Percentiles rank a stretch among this genome's conserved stretches.
These are phyloP conservation scores for Lodderomyces orthopsilosis DNA, from an alignment of 1,139 yeast genomes.

Conservation along the genomic window DNA sequence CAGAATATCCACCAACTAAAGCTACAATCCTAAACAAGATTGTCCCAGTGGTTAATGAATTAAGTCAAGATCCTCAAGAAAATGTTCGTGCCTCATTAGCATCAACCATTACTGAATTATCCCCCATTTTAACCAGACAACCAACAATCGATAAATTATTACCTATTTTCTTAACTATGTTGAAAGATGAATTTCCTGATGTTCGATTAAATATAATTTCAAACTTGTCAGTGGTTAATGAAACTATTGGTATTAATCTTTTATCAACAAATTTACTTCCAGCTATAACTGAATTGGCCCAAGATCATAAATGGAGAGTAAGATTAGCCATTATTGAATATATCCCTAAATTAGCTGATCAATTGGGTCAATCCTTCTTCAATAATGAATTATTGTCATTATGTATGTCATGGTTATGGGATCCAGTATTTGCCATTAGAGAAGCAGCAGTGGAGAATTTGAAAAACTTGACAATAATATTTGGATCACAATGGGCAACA, in stretches of 20 bases:
- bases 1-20: slow-evolving; percentile 40
- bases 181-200: slow-evolving; percentile 95
- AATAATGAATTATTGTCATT: slow-evolving; percentile 86
- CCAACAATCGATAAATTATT: slow-evolving; percentile 77
- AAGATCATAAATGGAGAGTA: slow-evolving; percentile 97
- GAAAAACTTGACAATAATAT: slow-evolving; percentile 74
- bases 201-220: slow-evolving; percentile 93
- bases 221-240: slow-evolving; percentile 85
- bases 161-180: slow-evolving; percentile 89
- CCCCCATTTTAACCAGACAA: slow-evolving; percentile 84
- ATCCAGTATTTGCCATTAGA: slow-evolving; percentile 92
- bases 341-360: slow-evolving; percentile 94
- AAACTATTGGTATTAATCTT: slow-evolving; percentile 88
- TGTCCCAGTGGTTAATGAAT: slow-evolving; percentile 77
- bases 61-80: slow-evolving; percentile 90
- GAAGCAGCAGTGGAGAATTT: slow-evolving; percentile 92
- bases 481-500: slow-evolving; percentile 94
- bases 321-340: slow-evolving; percentile 96
- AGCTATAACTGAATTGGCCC: slow-evolving; percentile 93
- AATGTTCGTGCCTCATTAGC: slow-evolving; percentile 93
- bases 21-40: slow-evolving; percentile 65
- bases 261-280: slow-evolving; percentile 87
- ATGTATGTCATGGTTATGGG: slow-evolving; percentile 98
- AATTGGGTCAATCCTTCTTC: slow-evolving; percentile 89
- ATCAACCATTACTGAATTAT: slow-evolving; percentile 78